These are phyloP conservation scores for Auxenochlorella pyrenoidosa DNA, from an alignment of 139 green algal species.

Conservation along the genomic window DNA sequence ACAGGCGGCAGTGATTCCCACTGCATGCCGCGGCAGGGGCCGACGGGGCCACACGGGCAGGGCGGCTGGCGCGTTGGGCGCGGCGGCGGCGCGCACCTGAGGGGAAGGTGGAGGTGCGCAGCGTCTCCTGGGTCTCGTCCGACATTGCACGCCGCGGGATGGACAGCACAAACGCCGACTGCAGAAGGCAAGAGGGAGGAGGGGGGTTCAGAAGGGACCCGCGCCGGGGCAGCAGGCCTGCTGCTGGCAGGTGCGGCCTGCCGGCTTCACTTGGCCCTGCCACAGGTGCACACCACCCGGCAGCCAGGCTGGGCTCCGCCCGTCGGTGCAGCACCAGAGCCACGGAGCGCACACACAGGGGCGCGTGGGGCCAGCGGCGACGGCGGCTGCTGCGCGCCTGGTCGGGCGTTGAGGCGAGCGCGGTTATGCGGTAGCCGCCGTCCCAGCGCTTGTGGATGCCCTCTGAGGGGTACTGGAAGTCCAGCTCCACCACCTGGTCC, in stretches of 20 bases:
- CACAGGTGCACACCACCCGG: no score
- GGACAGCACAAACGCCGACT: constrained; percentile 78
- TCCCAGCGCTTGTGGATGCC: constrained; percentile 87
- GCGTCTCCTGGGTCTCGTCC: constrained; percentile 90
- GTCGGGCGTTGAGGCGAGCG: constrained; percentile 73
- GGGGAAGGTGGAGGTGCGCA: constrained; percentile 84
- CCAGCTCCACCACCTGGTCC: constrained; percentile 84
- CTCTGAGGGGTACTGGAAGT: constrained; percentile 87
- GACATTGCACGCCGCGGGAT: constrained; percentile 64
- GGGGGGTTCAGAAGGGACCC: no score
- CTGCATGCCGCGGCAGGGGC: no score
- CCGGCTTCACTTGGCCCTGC: no score
- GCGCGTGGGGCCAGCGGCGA: background rate
- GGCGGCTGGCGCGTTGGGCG: background rate
- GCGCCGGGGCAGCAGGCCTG: no score
- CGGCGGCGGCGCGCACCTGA: constrained; percentile 26
- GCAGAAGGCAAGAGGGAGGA: background rate
- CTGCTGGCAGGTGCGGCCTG: no score
- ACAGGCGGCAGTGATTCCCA: no score
- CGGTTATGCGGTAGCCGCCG: constrained; percentile 81
- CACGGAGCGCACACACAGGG: background rate
- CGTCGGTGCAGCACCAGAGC: no score
- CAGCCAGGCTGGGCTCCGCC: no score
- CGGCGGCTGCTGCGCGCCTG: constrained; percentile 47
- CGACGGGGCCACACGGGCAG: background rate